Evolutionary conservation across 2,329 filamentous ascomycete species (phyloP).

Genomic region (Penicillium sp.): DNA sequence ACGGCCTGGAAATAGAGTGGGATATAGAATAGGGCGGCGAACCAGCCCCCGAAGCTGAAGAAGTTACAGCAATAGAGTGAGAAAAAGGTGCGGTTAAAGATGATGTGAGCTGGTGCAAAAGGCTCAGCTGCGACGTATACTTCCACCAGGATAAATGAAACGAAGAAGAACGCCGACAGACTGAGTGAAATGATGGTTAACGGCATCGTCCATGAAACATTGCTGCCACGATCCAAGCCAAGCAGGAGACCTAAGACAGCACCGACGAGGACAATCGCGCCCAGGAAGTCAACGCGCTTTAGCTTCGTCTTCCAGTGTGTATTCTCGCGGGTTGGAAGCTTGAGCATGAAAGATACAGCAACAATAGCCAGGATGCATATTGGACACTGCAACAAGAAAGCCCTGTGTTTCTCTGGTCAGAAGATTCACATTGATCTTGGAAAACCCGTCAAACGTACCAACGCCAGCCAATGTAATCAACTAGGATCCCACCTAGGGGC

Average conservation of each 20-base stretch:
- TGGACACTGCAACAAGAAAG: constrained; percentile 70
- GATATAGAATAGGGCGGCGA: constrained; percentile 68
- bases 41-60: constrained; percentile 63
- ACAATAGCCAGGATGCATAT: constrained; percentile 65
- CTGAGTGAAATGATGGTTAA: constrained; percentile 60
- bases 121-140: constrained; percentile 66
- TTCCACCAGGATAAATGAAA: constrained; percentile 68
- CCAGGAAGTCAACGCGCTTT: constrained; percentile 69
- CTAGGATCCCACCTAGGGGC: constrained; percentile 68
- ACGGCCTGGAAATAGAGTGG: constrained; percentile 77
- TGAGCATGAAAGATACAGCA: constrained; percentile 61
- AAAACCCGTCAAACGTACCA: constrained; percentile 51
- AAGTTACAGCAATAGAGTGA: constrained; percentile 71
- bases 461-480: constrained; percentile 72
- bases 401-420: constrained; percentile 45
- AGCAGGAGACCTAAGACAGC: constrained; percentile 67
- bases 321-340: constrained; percentile 59
- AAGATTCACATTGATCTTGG: background rate
- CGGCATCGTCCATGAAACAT: constrained; percentile 64
- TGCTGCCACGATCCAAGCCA: constrained; percentile 71
- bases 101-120: constrained; percentile 72
- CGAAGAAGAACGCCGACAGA: constrained; percentile 59
- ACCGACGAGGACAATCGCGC: constrained; percentile 63
- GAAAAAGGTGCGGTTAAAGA: constrained; percentile 66
- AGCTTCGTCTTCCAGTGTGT: constrained; percentile 66